Percentiles rank a stretch among this genome's conserved stretches.
Evolutionary conservation across 2,329 filamentous ascomycete species (phyloP).

Genomic region (Cytospora leucostoma): DNA sequence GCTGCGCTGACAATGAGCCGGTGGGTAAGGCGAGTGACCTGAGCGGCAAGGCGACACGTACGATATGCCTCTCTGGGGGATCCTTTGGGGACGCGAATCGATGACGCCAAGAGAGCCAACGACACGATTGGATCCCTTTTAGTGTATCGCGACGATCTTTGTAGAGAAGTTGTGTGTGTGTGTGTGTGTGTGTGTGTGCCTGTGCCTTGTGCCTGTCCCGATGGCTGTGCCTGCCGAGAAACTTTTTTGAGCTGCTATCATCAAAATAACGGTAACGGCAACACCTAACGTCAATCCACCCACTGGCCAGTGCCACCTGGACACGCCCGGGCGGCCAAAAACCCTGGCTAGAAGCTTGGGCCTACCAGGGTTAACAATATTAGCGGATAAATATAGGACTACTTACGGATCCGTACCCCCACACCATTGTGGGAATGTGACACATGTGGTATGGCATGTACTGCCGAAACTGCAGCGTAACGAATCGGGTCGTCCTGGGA

Average conservation of each 20-base stretch:
- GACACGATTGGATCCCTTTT: not conserved
- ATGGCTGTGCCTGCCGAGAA: conserved; percentile 14
- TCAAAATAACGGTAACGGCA: not conserved
- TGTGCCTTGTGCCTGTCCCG: too few species aligned
- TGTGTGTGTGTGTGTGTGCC: conserved; percentile 4
- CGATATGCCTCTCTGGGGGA: not conserved
- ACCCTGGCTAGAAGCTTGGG: not conserved
- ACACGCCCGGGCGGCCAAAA: not conserved
- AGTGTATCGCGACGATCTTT: not conserved
- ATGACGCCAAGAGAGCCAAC: not conserved
- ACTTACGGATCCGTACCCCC: not conserved
- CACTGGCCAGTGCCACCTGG: not conserved
- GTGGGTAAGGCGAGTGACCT: conserved; percentile 1
- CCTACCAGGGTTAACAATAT: conserved; percentile 6
- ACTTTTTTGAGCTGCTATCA: conserved; percentile 9
- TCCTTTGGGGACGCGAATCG: not conserved
- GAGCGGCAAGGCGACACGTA: conserved; percentile 5
- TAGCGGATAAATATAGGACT: not conserved
- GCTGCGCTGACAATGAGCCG: conserved; percentile 16
- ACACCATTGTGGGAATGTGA: not conserved
- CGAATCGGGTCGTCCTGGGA: not conserved
- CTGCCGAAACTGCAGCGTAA: conserved; percentile 14
- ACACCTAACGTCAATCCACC: not conserved
- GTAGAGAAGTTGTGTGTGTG: not conserved
- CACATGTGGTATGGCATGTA: conserved; percentile 7